phyloP scores from a whole-genome alignment of 148 eudicot species.

The Rhododendron griersonianum region DNA sequence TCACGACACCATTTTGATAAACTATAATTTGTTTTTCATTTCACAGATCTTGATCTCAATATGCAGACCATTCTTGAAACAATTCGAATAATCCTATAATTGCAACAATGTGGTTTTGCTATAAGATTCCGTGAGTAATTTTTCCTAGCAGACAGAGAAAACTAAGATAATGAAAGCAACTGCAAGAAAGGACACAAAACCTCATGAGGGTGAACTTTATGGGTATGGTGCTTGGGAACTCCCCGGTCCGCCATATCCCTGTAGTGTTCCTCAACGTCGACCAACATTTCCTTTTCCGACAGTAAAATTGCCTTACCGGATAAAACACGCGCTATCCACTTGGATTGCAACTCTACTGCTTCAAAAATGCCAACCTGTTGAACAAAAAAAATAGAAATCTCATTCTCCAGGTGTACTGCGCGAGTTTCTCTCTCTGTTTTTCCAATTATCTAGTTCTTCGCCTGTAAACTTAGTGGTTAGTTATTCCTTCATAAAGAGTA shows the following conservation, averaged over 20 bases:
- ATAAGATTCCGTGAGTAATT: neutral
- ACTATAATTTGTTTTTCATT: too few species aligned
- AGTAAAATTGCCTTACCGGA: slow-evolving; percentile 37
- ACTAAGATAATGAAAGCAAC: neutral
- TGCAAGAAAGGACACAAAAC: slow-evolving; percentile 16
- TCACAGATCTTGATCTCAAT: too few species aligned
- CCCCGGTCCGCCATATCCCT: slow-evolving; percentile 23
- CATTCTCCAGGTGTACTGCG: neutral
- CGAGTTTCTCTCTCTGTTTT: neutral
- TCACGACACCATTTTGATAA: too few species aligned
- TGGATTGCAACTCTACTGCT: slow-evolving; percentile 37
- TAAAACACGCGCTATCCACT: slow-evolving; percentile 45
- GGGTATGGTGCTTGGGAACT: slow-evolving; percentile 47
- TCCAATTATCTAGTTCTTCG: neutral
- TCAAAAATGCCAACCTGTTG: slow-evolving; percentile 21
- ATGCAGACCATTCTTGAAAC: too few species aligned
- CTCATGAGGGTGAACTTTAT: slow-evolving; percentile 19
- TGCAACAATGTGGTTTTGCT: too few species aligned
- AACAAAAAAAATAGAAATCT: neutral
- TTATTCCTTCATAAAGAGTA: neutral
- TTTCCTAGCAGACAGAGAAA: neutral
- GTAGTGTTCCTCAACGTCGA: slow-evolving; percentile 30
- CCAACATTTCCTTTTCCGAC: slow-evolving; percentile 38
- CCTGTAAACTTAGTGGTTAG: neutral
- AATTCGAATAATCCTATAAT: too few species aligned